phyloP scores from a whole-genome alignment of 176 grass and related monocot genomes.

The Oryza meridionalis region DNA sequence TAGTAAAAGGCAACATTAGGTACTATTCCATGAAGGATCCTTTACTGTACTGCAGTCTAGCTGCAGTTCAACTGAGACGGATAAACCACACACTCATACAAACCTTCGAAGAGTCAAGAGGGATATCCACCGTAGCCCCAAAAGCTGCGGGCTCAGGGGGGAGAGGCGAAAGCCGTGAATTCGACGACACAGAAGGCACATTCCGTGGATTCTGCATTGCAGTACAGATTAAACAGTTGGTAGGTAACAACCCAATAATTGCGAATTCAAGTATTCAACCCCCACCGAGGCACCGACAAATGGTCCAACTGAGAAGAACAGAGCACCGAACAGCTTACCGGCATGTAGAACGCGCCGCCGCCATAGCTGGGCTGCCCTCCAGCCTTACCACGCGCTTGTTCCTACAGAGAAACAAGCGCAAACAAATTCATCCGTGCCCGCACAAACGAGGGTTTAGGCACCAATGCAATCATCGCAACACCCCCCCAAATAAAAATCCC shows the following conservation, averaged over 20 bases:
- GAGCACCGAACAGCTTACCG: slow-evolving; percentile 34
- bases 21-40: not conserved
- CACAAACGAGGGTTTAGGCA: slow-evolving; percentile 20
- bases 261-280: not conserved
- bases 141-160: slow-evolving; percentile 88
- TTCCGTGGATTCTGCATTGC: slow-evolving; percentile 68
- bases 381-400: slow-evolving; percentile 52
- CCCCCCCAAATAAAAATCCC: not conserved
- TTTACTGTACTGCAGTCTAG: not conserved
- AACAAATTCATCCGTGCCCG: not conserved
- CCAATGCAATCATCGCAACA: slow-evolving; percentile 17
- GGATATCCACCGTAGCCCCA: slow-evolving; percentile 72
- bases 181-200: slow-evolving; percentile 65
- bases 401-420: slow-evolving; percentile 27
- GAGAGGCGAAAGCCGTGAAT: slow-evolving; percentile 86
- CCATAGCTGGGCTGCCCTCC: slow-evolving; percentile 64
- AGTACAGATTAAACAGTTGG: not conserved
- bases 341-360: slow-evolving; percentile 65
- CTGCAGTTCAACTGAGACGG: not conserved
- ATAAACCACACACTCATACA: slow-evolving; percentile 9
- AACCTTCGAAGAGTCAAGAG: slow-evolving; percentile 87
- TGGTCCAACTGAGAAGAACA: not conserved
- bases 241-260: not conserved
- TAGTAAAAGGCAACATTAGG: not conserved
- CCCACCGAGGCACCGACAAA: too few species aligned